These are phyloP conservation scores for Hypoxylon sp. DNA, from an alignment of 2,329 filamentous ascomycete genomes.

Conservation along the genomic window DNA sequence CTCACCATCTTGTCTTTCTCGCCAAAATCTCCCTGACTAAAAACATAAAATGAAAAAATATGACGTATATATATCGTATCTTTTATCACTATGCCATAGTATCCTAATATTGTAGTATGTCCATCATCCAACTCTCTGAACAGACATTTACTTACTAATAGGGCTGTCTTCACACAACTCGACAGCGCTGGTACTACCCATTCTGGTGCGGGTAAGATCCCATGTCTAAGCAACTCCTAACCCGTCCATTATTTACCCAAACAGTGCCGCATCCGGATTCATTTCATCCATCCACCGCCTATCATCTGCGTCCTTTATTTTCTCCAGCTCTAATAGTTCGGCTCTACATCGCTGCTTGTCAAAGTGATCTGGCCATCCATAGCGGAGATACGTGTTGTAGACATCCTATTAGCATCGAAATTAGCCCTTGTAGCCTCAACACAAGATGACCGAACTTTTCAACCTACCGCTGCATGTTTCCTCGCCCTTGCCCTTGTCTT, in stretches of 20 bases:
- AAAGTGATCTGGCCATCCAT: constrained; percentile 24
- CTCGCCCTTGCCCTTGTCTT: not conserved
- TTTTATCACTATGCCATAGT: too few relatives aligned
- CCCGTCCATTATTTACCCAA: not conserved
- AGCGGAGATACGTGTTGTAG: constrained; percentile 18
- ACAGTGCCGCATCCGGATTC: constrained; percentile 12
- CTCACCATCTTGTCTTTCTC: too few relatives aligned
- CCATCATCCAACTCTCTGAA: not conserved
- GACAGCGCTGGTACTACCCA: too few relatives aligned
- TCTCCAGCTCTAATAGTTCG: constrained; percentile 16
- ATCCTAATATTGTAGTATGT: not conserved
- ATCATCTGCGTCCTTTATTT: not conserved
- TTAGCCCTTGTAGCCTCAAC: not conserved
- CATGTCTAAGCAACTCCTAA: not conserved
- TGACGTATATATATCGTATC: too few relatives aligned
- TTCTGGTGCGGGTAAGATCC: not conserved
- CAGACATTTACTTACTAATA: too few relatives aligned
- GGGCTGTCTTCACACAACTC: too few relatives aligned
- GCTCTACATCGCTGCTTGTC: constrained; percentile 23
- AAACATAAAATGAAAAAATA: too few relatives aligned
- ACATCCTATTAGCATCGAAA: constrained; percentile 1
- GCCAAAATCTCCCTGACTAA: too few relatives aligned
- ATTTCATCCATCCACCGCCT: constrained; percentile 9
- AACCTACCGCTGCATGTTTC: constrained; percentile 12
- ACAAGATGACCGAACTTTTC: not conserved